Conservation (phyloP, 2,329 filamentous ascomycete genomes). For the Hypoxylon sp. region DNA sequence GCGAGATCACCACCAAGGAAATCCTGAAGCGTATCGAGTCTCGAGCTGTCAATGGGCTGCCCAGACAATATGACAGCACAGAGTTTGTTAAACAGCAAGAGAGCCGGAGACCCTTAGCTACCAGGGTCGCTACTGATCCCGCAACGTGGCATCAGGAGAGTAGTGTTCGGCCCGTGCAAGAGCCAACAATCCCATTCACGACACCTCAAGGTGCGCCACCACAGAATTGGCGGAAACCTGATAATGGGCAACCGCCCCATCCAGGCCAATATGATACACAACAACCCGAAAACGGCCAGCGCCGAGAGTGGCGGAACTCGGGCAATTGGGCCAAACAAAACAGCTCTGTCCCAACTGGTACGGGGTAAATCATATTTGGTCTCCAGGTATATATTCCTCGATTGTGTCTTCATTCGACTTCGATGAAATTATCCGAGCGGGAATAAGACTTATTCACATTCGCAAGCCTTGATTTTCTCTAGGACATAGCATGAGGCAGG, state of each 20-base stretch:
- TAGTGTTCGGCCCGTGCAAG: conserved; percentile 83
- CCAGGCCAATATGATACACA: conserved; percentile 61
- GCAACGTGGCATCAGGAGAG: conserved; percentile 86
- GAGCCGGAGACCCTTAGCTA: conserved; percentile 70
- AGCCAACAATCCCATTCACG: conserved; percentile 63
- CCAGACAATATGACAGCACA: conserved; percentile 73
- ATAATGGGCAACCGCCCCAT: conserved; percentile 63
- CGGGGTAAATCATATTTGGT: conserved; percentile 52
- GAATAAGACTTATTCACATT: conserved; percentile 38
- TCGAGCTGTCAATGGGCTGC: conserved; percentile 67
- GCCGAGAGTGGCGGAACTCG: conserved; percentile 72
- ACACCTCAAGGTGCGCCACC: conserved; percentile 65
- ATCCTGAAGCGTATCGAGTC: conserved; percentile 95
- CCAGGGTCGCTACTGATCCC: conserved; percentile 88
- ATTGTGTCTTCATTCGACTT: conserved; percentile 44
- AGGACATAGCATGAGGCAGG: conserved; percentile 51
- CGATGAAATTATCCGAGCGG: conserved; percentile 40
- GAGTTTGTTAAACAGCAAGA: conserved; percentile 71
- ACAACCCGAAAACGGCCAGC: conserved; percentile 60
- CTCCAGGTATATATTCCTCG: conserved; percentile 49
- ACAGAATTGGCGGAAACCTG: conserved; percentile 64
- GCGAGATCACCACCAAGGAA: conserved; percentile 95
- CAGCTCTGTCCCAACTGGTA: conserved; percentile 65
- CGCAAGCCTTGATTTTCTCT: conserved; percentile 44
- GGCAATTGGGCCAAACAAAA: conserved; percentile 68